Evolutionary conservation across 2,329 filamentous ascomycete species (phyloP), one percentile per base, ranked within the genome.

Genomic region (Fusarium sacchari): DNA sequence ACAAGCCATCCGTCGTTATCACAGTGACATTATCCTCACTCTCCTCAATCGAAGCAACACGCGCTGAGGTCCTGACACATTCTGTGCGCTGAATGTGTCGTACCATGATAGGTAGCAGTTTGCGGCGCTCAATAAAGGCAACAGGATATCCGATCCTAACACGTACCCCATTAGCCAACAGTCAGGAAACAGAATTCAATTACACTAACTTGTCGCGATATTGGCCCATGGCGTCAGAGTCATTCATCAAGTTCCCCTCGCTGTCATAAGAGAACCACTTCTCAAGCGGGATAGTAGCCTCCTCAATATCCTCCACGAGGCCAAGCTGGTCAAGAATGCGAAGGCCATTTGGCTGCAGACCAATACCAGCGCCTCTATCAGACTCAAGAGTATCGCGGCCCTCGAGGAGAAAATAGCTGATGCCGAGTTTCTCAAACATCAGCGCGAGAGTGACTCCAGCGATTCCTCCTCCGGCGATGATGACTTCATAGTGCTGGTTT

Each of bases 231-330:
- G 58, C 58, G 4, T 24, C 32, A 26, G 58, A 60, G 5, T 40
- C 28, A 42, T 50, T 42, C 47, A 42, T 36, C 58, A 60, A 14
- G 11, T 60, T 55, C 3, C 36, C 47, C n/a, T 55, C 47, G 4
- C 26, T 53, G 8, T 60, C 58, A 6, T 60, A 60, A 15, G 58
- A 60, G 14, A 60, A 60, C 37, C 58, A 60, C 15, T 60, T 60
- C 22, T 53, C 37, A 30, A 60, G 47, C 1, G 58, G 58, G 6
- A 43, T 55, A 34, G 58, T 60, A 18, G 46, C 47, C 3, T 60
- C 24, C 14, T 60, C 58, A 1, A 60, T 60, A 3, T 60, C 47
- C 28, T 60, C 58, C 14, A 60, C n/a, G 14, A 60, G 58, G 3
- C 47, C 58, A 0, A 60, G 58, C 1, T 60, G 58, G 9, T 60